phyloP scores from a whole-genome alignment of 139 green algal genomes.

The Mesotaenium endlicherianum region DNA sequence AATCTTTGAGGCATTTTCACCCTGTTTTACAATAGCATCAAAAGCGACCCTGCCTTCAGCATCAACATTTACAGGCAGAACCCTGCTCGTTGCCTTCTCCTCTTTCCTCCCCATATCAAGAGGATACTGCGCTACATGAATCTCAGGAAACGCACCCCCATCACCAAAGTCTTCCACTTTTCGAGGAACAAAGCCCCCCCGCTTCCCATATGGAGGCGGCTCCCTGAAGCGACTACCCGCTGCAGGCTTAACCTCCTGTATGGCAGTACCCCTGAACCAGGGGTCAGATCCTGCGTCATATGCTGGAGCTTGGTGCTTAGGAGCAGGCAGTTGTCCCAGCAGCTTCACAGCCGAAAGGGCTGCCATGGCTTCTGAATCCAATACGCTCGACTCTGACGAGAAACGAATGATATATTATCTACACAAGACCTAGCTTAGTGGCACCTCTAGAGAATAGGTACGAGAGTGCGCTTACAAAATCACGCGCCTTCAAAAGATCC shows the following conservation, averaged over 20 bases:
- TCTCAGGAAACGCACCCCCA: constrained; percentile 87
- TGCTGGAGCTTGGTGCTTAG: not conserved
- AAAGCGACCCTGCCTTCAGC: constrained; percentile 79
- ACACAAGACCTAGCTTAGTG: no score
- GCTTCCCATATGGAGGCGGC: constrained; percentile 41
- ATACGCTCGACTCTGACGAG: no score
- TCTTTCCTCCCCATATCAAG: constrained; percentile 81
- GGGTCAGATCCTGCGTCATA: constrained; percentile 20
- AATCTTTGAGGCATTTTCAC: constrained; percentile 65
- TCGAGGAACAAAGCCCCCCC: constrained; percentile 69
- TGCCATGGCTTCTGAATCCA: constrained; percentile 32
- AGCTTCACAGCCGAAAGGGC: constrained; percentile 13
- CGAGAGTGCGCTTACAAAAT: no score
- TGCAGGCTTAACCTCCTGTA: not conserved
- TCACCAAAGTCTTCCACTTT: constrained; percentile 81
- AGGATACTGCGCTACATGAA: constrained; percentile 88
- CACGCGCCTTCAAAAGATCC: no score
- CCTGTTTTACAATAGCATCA: constrained; percentile 82
- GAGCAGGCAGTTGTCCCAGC: constrained; percentile 8
- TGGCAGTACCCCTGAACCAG: constrained; percentile 6
- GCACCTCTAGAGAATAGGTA: no score
- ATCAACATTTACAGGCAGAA: constrained; percentile 75
- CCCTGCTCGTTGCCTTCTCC: constrained; percentile 54
- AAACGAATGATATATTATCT: no score
- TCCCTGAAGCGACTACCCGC: not conserved